Base-by-base conservation (phyloP, 148 eudicot genomes). In the Vaccinium darrowii region DNA sequence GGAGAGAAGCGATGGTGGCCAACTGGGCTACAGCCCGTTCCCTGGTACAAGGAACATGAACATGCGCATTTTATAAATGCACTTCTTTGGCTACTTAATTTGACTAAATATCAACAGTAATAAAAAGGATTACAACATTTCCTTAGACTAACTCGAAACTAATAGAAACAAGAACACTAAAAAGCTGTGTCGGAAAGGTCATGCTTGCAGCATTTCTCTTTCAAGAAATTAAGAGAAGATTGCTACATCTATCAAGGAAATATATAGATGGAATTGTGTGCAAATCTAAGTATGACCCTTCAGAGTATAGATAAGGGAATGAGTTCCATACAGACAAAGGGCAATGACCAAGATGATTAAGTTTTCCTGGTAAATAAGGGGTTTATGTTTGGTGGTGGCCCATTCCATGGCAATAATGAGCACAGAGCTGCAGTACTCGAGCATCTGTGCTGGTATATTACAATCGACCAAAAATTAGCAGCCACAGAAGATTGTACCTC, bases 151-250 rank as follows among this genome's bases (percentile, higher is more conserved):
- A 71, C 76, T 33, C 39, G 13, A 71, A 4, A 33, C 11, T 73
- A 2, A n/a, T 25, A 73, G 25, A 76, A 43, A 76, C 27, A 76
- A 76, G 50, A 43, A 76, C 79, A 47, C 54, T 43, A 19, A 75
- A 47, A 8, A 18, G 25, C 43, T 18, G 76, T 4, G 49, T 76
- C 30, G 11, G 60, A 25, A 78, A 53, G 62, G 9, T 78, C 39
- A 53, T 7, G 15, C 23, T 53, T 52, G n/a, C 15, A 52, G 62
- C 43, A 23, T 8, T 52, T 52, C 62, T 57, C 39, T 57, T 57
- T 79, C 13, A 57, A 54, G 50, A n/a, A 79, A 79, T 57, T 18
- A 57, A 56, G 82, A 78, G 39, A 51, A 78, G 25, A 21, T 25
- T 76, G 60, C 58, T 78, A 23, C 60, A 52, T 78, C 58, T 25